A percentile compares a stretch with the other conserved stretches of the same genome.
phyloP scores from a whole-genome alignment of 306 rosid genomes.

The Cucurbita argyrosperma region DNA sequence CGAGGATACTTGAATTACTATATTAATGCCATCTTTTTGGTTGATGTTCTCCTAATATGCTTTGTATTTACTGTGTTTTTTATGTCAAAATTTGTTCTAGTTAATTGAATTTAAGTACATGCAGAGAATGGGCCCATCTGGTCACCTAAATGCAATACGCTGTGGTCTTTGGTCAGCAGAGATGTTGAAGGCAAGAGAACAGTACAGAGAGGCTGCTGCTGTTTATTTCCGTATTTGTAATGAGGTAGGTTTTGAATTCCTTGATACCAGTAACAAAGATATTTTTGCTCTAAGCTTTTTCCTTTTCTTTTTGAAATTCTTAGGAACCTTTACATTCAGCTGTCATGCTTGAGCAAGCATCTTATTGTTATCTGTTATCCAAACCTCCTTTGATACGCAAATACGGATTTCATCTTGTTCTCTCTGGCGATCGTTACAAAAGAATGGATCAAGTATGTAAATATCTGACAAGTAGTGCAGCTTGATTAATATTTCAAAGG shows the following conservation, averaged over 20 bases:
- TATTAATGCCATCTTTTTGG: not conserved
- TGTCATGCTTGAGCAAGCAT: constrained; percentile 98
- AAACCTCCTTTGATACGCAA: constrained; percentile 89
- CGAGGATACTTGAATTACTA: not conserved
- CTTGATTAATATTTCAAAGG: constrained; percentile 3
- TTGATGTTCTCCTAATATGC: not conserved
- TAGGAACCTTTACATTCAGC: constrained; percentile 89
- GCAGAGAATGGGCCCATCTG: constrained; percentile 74
- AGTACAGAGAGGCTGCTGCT: constrained; percentile 75
- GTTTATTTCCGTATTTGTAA: constrained; percentile 85
- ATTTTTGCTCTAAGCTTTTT: constrained; percentile 23
- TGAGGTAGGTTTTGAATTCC: constrained; percentile 39
- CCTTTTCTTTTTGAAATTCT: constrained; percentile 4
- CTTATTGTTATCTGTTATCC: constrained; percentile 78
- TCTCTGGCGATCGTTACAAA: constrained; percentile 94
- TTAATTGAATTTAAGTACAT: constrained; percentile 7
- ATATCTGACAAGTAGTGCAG: not conserved
- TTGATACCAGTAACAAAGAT: constrained; percentile 1
- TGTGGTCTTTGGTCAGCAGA: constrained; percentile 97
- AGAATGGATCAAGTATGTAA: constrained; percentile 74
- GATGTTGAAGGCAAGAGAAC: constrained; percentile 80
- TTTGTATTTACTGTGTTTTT: not conserved
- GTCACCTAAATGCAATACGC: constrained; percentile 76
- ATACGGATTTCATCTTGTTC: constrained; percentile 98
- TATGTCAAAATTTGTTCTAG: not conserved